A percentile compares a stretch with the other conserved stretches of the same genome.
phyloP scores from a whole-genome alignment of 2,329 filamentous ascomycete genomes.

The Paecilomyces variotii region DNA sequence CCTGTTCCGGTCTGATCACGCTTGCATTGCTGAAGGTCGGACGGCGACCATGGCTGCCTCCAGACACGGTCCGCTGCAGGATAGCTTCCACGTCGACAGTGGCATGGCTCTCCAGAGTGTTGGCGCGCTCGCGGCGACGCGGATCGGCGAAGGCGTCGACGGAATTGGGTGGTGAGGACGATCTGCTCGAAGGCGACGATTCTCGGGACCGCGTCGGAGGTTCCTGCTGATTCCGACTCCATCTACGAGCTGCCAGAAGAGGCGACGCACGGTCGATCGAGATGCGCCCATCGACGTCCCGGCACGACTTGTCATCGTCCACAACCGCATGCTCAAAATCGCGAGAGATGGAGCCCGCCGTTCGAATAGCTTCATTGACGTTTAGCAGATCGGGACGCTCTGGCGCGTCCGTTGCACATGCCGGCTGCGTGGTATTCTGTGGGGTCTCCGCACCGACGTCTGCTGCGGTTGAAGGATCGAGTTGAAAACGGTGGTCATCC shows the following conservation, averaged over 20 bases:
- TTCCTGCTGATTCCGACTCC: slow-evolving; percentile 31
- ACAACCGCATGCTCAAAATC: slow-evolving; percentile 83
- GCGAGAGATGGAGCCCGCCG: slow-evolving; percentile 48
- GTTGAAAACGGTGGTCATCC: slow-evolving; percentile 68
- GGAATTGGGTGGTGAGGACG: slow-evolving; percentile 85
- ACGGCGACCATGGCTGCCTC: slow-evolving; percentile 55
- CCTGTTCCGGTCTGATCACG: slow-evolving; percentile 43
- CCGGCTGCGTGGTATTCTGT: slow-evolving; percentile 38
- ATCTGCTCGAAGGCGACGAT: slow-evolving; percentile 53
- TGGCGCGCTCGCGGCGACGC: slow-evolving; percentile 69
- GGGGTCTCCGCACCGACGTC: slow-evolving; percentile 31
- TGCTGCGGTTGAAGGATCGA: slow-evolving; percentile 28
- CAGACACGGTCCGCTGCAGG: slow-evolving; percentile 64
- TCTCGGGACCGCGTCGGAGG: slow-evolving; percentile 35
- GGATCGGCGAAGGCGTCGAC: slow-evolving; percentile 95
- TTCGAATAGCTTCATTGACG: slow-evolving; percentile 39
- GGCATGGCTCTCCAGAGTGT: slow-evolving; percentile 54
- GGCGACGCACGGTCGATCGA: slow-evolving; percentile 36
- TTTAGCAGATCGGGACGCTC: slow-evolving; percentile 41
- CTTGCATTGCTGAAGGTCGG: slow-evolving; percentile 53
- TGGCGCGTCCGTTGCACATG: slow-evolving; percentile 40
- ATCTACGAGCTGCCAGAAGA: slow-evolving; percentile 24
- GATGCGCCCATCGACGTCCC: slow-evolving; percentile 29
- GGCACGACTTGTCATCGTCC: slow-evolving; percentile 56
- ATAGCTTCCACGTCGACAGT: slow-evolving; percentile 49